phyloP scores from a whole-genome alignment of 257 asterid genomes.

The Ligustrum vulgare region DNA sequence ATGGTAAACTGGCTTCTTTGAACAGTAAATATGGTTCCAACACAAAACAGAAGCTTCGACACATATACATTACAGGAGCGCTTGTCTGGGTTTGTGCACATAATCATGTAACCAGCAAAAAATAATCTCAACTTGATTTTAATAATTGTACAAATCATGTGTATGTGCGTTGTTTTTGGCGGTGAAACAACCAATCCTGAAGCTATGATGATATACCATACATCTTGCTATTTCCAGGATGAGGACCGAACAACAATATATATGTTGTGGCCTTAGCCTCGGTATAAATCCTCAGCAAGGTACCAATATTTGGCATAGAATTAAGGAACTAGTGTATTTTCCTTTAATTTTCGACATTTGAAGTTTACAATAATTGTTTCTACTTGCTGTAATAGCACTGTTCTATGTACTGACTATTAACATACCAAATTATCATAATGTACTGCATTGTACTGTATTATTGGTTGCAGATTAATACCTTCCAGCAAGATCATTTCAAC shows the following conservation, averaged over 20 bases:
- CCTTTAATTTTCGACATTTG: not conserved
- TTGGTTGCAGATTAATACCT: not conserved
- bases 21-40: not conserved
- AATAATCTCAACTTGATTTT: not conserved
- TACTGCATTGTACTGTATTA: not conserved
- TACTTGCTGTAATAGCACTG: not conserved
- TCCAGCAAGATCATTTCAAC: slow-evolving; percentile 17
- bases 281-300: not conserved
- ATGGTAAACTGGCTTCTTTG: not conserved
- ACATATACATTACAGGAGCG: not conserved
- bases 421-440: too few species aligned
- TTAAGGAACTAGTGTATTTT: not conserved
- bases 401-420: not conserved
- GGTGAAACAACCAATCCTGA: not conserved
- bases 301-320: not conserved
- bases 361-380: not conserved
- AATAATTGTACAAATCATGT: not conserved
- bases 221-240: not conserved
- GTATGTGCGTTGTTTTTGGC: not conserved
- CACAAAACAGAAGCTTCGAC: not conserved
- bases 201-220: not conserved
- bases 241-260: not conserved
- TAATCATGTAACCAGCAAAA: not conserved
- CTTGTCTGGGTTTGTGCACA: not conserved
- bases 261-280: not conserved